A percentile compares a stretch with the other conserved stretches of the same genome.
Conservation (phyloP, 2,329 filamentous ascomycete species). For the Aspergillus vadensis region DNA sequence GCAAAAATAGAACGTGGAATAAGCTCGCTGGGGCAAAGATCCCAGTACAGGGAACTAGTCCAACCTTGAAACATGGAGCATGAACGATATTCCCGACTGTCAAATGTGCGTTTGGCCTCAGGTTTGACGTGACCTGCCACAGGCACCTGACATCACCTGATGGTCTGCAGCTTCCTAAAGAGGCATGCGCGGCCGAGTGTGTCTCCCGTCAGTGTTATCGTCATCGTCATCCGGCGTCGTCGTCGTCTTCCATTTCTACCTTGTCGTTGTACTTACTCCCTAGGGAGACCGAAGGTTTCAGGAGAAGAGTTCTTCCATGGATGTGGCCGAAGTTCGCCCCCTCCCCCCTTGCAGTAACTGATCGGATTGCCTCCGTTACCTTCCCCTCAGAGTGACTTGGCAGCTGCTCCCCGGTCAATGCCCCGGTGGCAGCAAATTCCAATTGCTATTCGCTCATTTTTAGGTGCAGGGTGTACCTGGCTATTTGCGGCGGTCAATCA, state of each 20-base stretch:
- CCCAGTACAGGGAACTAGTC: neutral
- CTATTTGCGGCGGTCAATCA: constrained; percentile 4
- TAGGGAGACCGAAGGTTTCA: neutral
- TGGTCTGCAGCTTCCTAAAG: neutral
- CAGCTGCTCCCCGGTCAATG: neutral
- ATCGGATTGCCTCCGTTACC: neutral
- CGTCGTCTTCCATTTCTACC: neutral
- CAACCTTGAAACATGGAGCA: constrained; percentile 1
- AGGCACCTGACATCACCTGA: neutral
- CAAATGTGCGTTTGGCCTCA: neutral
- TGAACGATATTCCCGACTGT: neutral
- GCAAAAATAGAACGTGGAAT: constrained; percentile 4
- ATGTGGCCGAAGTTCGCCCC: neutral
- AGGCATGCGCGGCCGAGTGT: neutral
- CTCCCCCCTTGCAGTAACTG: neutral
- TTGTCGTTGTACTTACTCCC: neutral
- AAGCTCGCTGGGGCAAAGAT: neutral
- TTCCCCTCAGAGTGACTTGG: neutral
- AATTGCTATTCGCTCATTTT: constrained; percentile 5
- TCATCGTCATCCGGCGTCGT: neutral
- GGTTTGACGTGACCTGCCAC: constrained; percentile 1
- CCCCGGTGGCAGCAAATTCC: neutral
- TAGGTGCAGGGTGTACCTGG: constrained; percentile 4
- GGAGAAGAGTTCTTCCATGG: neutral
- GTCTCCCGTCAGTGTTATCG: neutral